Conservation (phyloP, 495 filamentous ascomycete species). For the Tuber aestivum region DNA sequence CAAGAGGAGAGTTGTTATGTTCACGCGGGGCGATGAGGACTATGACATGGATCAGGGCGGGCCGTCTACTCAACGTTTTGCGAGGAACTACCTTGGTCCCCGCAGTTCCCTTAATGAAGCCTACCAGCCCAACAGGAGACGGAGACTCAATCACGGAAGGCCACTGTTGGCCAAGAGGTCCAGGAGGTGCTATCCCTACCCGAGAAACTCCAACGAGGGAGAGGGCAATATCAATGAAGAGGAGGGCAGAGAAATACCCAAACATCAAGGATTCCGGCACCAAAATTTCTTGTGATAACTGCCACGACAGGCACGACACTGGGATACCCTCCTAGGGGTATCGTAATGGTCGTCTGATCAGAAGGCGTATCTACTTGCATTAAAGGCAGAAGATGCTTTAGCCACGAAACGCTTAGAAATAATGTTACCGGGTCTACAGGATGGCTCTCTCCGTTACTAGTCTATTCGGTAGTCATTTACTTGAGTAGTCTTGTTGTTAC, state of each 20-base stretch:
- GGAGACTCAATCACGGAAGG: neutral
- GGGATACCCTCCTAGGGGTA: neutral
- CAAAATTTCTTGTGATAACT: neutral
- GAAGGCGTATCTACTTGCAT: neutral
- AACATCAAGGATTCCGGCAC: neutral
- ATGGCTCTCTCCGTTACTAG: neutral
- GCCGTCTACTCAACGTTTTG: neutral
- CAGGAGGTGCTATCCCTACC: neutral
- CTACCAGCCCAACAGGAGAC: neutral
- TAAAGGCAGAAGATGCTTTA: neutral
- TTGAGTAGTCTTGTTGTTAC: neutral
- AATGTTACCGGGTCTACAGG: neutral
- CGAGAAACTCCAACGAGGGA: neutral
- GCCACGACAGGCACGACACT: neutral
- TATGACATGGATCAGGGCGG: neutral
- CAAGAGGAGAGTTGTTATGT: neutral
- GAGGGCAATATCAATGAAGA: neutral
- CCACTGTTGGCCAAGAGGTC: neutral
- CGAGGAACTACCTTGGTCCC: neutral
- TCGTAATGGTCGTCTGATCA: neutral
- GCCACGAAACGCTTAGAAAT: neutral
- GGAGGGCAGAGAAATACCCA: neutral
- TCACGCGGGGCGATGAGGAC: neutral
- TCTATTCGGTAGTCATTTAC: neutral
- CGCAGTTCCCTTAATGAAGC: neutral